A percentile compares a stretch with the other conserved stretches of the same genome.
phyloP scores from a whole-genome alignment of 2,329 filamentous ascomycete genomes.

The Pezizomycotina sp. region DNA sequence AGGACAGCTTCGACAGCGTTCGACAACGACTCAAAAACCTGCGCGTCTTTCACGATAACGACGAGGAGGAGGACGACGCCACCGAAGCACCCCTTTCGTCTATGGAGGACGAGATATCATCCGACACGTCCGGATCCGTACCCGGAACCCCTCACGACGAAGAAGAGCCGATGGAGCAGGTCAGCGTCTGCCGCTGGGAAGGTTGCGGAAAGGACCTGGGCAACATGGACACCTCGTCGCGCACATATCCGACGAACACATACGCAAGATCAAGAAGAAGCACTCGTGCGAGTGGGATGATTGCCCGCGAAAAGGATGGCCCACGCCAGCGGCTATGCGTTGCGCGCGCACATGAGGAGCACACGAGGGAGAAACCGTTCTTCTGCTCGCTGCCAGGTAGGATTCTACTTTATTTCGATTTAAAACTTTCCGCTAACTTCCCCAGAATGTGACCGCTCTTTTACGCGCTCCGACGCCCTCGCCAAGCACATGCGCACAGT shows the following conservation, averaged over 20 bases:
- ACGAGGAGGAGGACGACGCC: slow-evolving; percentile 31
- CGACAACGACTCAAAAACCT: too few species aligned
- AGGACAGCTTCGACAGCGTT: slow-evolving; percentile 22
- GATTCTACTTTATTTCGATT: slow-evolving; percentile 21
- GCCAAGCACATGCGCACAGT: slow-evolving; percentile 98
- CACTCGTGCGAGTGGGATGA: slow-evolving; percentile 97
- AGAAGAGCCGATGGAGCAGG: slow-evolving; percentile 50
- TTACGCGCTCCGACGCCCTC: slow-evolving; percentile 85
- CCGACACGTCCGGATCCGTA: slow-evolving; percentile 75
- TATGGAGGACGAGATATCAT: slow-evolving; percentile 55
- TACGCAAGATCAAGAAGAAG: slow-evolving; percentile 82
- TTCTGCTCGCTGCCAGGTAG: slow-evolving; percentile 86
- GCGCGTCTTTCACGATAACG: slow-evolving; percentile 36
- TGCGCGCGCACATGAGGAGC: slow-evolving; percentile 94
- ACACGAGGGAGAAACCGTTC: slow-evolving; percentile 95
- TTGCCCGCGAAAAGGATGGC: slow-evolving; percentile 70
- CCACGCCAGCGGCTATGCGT: slow-evolving; percentile 85
- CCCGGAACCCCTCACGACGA: slow-evolving; percentile 58
- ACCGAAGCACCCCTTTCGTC: slow-evolving; percentile 35
- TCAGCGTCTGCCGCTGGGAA: slow-evolving; percentile 64
- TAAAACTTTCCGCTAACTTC: background rate
- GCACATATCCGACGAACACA: slow-evolving; percentile 83
- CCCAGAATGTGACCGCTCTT: slow-evolving; percentile 87
- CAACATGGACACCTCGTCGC: slow-evolving; percentile 69
- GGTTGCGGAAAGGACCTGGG: slow-evolving; percentile 53